These are phyloP conservation scores for Scheffersomyces quercinus DNA, from an alignment of 1,139 yeast genomes.

Conservation along the genomic window DNA sequence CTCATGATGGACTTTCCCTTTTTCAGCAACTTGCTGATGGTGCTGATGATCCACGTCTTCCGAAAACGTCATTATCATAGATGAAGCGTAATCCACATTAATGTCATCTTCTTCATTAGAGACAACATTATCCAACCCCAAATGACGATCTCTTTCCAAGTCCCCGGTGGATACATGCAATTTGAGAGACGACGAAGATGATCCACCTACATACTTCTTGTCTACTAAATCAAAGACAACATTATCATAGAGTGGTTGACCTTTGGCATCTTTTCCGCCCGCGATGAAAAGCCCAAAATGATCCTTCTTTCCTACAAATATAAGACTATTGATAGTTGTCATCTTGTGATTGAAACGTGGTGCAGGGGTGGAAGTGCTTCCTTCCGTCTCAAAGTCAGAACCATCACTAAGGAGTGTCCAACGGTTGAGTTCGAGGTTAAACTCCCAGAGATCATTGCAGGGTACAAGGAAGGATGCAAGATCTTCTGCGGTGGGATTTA, in stretches of 20 bases:
- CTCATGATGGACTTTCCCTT: constrained; percentile 3
- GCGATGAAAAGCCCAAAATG: constrained; percentile 59
- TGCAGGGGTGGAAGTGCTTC: constrained; percentile 28
- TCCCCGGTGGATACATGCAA: constrained; percentile 22
- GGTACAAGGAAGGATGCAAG: constrained; percentile 35
- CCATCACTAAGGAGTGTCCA: constrained; percentile 58
- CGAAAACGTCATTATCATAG: constrained; percentile 34
- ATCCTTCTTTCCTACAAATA: constrained; percentile 42
- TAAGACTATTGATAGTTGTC: constrained; percentile 43
- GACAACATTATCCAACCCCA: constrained; percentile 17
- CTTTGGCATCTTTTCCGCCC: constrained; percentile 58
- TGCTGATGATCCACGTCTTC: constrained; percentile 27
- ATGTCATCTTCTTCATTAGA: constrained; percentile 22
- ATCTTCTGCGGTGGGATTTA: background rate
- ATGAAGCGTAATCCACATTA: constrained; percentile 32
- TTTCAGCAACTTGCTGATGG: constrained; percentile 4
- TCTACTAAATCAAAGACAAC: constrained; percentile 56
- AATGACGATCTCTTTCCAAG: constrained; percentile 3
- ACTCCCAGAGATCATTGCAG: constrained; percentile 66
- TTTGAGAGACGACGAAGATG: constrained; percentile 22
- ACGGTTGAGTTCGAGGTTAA: constrained; percentile 47
- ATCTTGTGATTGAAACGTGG: constrained; percentile 57
- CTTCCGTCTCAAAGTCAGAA: constrained; percentile 18
- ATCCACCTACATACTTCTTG: constrained; percentile 39
- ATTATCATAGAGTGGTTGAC: constrained; percentile 41